These are phyloP conservation scores for Malus sieversii DNA, from an alignment of 306 rosid species.

Conservation along the genomic window DNA sequence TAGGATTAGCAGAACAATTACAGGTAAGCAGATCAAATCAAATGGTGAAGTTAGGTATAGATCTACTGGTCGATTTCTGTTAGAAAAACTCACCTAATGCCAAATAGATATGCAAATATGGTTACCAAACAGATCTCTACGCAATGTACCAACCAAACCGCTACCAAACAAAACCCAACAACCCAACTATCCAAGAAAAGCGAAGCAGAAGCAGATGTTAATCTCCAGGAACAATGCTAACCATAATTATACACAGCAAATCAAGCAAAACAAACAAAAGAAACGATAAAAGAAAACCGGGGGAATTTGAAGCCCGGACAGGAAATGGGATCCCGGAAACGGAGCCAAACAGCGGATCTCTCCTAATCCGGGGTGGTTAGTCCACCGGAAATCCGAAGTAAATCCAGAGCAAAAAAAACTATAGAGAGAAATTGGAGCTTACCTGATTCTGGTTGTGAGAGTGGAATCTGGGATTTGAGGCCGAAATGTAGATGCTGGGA, in stretches of 20 bases:
- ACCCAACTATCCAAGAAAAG: background rate
- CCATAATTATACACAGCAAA: background rate
- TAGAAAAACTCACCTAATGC: background rate
- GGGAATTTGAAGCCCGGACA: background rate
- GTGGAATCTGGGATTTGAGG: background rate
- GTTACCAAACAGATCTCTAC: conserved; percentile 8
- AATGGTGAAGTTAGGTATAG: background rate
- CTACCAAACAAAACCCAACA: conserved; percentile 3
- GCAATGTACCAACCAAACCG: background rate
- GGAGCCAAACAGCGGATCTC: conserved; percentile 17
- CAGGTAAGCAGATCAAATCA: background rate
- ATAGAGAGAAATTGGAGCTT: background rate
- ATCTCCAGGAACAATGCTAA: background rate
- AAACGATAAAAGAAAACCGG: background rate
- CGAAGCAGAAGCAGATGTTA: conserved; percentile 13
- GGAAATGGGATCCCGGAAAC: background rate
- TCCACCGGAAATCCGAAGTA: background rate
- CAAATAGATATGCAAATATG: background rate
- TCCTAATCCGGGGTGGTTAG: background rate
- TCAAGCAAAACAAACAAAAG: conserved; percentile 3
- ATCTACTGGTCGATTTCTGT: background rate
- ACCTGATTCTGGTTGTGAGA: conserved; percentile 30
- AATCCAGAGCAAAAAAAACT: background rate
- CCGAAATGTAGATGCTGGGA: conserved; percentile 15
- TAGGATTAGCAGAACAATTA: background rate